Conservation (phyloP, 345 rosid genomes). For the Eucalyptus urophylla region DNA sequence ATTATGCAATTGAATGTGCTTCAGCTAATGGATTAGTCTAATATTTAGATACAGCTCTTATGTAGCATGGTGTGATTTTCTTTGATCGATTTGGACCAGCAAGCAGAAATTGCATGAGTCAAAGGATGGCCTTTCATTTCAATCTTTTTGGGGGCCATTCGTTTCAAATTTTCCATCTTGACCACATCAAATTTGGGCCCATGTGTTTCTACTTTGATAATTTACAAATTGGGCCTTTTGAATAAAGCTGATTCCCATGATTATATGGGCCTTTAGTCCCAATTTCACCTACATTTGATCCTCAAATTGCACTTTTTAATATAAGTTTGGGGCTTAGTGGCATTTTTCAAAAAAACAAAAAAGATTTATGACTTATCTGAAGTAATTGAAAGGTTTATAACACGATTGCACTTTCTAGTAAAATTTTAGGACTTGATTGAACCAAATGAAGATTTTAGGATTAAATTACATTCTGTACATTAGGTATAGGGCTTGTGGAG, state of each 20-base stretch:
- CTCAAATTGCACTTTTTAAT: neutral
- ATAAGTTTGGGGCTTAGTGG: neutral
- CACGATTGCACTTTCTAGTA: neutral
- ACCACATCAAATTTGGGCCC: neutral
- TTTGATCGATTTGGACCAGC: neutral
- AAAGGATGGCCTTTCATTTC: neutral
- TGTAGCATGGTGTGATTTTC: neutral
- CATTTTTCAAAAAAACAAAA: neutral
- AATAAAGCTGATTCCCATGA: neutral
- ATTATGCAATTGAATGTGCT: neutral
- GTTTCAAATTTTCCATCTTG: neutral
- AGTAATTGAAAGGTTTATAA: neutral
- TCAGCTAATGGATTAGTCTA: neutral
- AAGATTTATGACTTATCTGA: neutral
- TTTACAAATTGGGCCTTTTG: neutral
- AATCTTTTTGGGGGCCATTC: neutral
- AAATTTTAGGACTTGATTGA: neutral
- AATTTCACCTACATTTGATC: neutral
- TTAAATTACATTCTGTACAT: rapidly evolving
- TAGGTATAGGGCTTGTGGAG: neutral
- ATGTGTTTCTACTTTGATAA: neutral
- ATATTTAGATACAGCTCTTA: neutral
- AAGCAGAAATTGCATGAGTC: neutral
- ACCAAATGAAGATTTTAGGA: neutral
- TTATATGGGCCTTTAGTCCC: neutral